Percentiles rank a stretch among this genome's conserved stretches.
These are phyloP conservation scores for Geotrichum australiense DNA, from an alignment of 1,139 yeast genomes.

Conservation along the genomic window DNA sequence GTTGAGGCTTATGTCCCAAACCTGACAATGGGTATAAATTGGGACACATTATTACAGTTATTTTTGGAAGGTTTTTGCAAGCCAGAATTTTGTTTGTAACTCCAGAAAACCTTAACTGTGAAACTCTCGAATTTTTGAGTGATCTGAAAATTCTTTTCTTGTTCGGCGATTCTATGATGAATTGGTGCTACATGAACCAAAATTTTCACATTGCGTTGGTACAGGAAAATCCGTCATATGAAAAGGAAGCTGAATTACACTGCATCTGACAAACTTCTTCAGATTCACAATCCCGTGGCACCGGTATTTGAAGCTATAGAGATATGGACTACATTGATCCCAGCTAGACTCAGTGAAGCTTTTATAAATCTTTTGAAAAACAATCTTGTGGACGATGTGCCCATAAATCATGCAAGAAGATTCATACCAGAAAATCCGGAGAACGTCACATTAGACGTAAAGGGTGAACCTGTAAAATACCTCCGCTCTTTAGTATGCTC, in stretches of 20 bases:
- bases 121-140: no score
- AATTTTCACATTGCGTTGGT: no score
- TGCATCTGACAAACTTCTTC: constrained; percentile 13
- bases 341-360: constrained; percentile 38
- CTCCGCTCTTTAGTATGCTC: constrained; percentile 35
- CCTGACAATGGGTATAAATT: no score
- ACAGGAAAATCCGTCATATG: no score
- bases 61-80: no score
- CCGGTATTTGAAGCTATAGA: constrained; percentile 11
- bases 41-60: no score
- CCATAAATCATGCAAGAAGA: constrained; percentile 35
- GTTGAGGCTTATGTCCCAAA: no score
- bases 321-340: constrained; percentile 48
- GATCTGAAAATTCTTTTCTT: no score
- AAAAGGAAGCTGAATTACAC: constrained; percentile 16
- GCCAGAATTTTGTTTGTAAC: no score
- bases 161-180: no score
- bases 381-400: constrained; percentile 1
- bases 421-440: constrained; percentile 27
- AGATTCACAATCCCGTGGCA: constrained; percentile 10
- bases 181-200: no score
- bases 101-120: no score
- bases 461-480: constrained; percentile 15
- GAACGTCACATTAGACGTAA: constrained; percentile 1
- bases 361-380: constrained; percentile 3